Percentiles rank a stretch among this genome's conserved stretches.
phyloP scores from a whole-genome alignment of 1,284 basidiomycete genomes.

The Caloboletus firmus region DNA sequence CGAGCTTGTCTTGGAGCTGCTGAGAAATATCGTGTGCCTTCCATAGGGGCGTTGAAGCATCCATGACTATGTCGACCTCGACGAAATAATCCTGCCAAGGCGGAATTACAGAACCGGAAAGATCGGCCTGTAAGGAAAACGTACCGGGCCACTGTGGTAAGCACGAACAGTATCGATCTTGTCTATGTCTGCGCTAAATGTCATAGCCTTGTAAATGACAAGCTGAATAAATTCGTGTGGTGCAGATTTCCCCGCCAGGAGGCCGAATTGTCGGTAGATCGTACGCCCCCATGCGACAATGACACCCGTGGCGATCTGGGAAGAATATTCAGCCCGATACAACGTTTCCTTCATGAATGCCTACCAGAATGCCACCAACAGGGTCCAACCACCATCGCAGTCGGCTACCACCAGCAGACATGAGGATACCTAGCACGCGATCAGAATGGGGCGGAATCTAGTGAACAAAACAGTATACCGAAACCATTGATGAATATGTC shows the following conservation, averaged over 20 bases:
- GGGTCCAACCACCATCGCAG: constrained; percentile 86
- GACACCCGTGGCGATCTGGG: constrained; percentile 75
- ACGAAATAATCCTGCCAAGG: constrained; percentile 77
- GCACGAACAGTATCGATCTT: constrained; percentile 88
- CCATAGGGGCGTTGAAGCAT: constrained; percentile 85
- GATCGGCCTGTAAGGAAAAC: constrained; percentile 15
- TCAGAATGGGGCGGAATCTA: constrained; percentile 8
- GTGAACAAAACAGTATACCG: constrained; percentile 42
- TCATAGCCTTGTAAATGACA: constrained; percentile 90
- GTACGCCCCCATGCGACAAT: constrained; percentile 82
- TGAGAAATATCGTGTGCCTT: constrained; percentile 92
- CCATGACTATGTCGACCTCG: constrained; percentile 94
- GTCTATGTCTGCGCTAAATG: constrained; percentile 84
- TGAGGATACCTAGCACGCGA: constrained; percentile 68
- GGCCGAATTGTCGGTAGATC: constrained; percentile 79
- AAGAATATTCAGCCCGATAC: constrained; percentile 5
- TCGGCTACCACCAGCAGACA: constrained; percentile 89
- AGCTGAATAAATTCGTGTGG: constrained; percentile 89
- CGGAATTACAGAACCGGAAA: neutral
- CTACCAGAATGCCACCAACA: constrained; percentile 72
- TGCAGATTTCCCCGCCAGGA: constrained; percentile 89
- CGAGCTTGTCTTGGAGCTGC: constrained; percentile 91
- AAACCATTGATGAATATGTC: constrained; percentile 84
- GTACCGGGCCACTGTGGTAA: constrained; percentile 78
- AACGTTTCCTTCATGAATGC: constrained; percentile 27